These are phyloP conservation scores for Davidsoniella neocaledoniae DNA, from an alignment of 2,329 filamentous ascomycete genomes.

Conservation along the genomic window DNA sequence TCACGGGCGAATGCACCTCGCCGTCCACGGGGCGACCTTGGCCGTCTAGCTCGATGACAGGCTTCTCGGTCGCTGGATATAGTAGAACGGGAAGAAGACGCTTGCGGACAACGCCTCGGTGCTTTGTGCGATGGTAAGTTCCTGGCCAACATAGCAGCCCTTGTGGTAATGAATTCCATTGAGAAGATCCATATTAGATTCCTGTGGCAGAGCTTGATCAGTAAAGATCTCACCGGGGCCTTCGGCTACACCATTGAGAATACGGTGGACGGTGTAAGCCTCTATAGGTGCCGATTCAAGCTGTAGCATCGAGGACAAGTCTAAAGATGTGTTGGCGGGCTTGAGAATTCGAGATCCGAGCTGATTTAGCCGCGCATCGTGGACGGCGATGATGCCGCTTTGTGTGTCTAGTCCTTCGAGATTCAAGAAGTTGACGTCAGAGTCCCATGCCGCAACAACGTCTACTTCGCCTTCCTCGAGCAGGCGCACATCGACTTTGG, in stretches of 20 bases:
- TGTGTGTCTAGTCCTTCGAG: background rate
- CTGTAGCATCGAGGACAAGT: background rate
- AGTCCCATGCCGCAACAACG: conserved; percentile 63
- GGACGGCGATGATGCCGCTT: conserved; percentile 20
- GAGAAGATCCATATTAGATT: conserved; percentile 78
- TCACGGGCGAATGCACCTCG: background rate
- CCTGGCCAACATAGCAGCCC: conserved; percentile 93
- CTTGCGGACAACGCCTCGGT: conserved; percentile 86
- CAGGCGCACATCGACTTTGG: conserved; percentile 55
- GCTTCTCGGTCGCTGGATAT: conserved; percentile 31
- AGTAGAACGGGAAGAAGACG: conserved; percentile 67
- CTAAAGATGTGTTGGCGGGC: conserved; percentile 12
- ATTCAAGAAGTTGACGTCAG: conserved; percentile 18
- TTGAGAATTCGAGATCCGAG: conserved; percentile 35
- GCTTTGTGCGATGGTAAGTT: conserved; percentile 92
- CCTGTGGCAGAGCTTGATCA: conserved; percentile 63
- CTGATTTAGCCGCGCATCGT: conserved; percentile 36
- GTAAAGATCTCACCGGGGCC: conserved; percentile 61
- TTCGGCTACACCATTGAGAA: conserved; percentile 68
- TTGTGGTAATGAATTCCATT: conserved; percentile 82
- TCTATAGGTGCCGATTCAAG: background rate
- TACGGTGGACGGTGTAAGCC: conserved; percentile 57
- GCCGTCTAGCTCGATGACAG: too few relatives aligned
- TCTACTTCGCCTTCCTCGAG: conserved; percentile 46
- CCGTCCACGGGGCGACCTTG: too few relatives aligned